Percentiles rank a stretch among this genome's conserved stretches.
Conservation (phyloP, 768 basidiomycete genomes). For the Boletus patriciae region DNA sequence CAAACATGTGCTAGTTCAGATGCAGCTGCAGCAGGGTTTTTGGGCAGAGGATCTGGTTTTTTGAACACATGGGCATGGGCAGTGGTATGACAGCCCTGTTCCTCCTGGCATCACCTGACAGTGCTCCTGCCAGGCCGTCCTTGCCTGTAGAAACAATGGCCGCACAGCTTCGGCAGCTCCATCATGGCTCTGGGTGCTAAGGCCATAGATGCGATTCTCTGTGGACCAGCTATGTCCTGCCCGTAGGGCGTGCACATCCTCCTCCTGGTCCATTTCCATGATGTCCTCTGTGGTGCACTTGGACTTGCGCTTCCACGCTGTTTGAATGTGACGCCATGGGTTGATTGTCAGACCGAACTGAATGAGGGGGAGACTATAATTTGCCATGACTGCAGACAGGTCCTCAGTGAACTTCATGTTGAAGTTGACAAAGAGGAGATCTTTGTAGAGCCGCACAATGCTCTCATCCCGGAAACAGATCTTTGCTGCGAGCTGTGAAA, state of each 20-base stretch:
- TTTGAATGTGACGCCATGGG: constrained; percentile 5
- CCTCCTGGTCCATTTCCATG: neutral
- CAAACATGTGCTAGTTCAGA: no score
- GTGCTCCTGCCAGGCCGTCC: neutral
- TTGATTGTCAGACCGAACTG: neutral
- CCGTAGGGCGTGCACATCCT: neutral
- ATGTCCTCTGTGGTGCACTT: neutral
- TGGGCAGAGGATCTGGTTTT: neutral
- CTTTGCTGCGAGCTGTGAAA: constrained; percentile 1
- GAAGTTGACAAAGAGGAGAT: constrained; percentile 21
- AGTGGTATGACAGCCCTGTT: neutral
- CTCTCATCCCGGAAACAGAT: neutral
- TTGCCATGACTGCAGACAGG: neutral
- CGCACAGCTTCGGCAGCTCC: neutral
- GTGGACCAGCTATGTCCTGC: neutral
- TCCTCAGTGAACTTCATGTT: neutral
- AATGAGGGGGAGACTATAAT: neutral
- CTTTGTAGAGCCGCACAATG: neutral
- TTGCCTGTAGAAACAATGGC: neutral
- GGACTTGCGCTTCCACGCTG: constrained; percentile 6
- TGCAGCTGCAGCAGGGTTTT: neutral
- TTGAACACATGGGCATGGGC: no score
- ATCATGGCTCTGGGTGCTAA: neutral
- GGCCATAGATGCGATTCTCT: constrained; percentile 1
- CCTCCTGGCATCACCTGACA: neutral